Percentiles rank a stretch among this genome's conserved stretches.
Evolutionary conservation across 1,284 basidiomycete species (phyloP).

Genomic region (Moesziomyces parantarcticus): DNA sequence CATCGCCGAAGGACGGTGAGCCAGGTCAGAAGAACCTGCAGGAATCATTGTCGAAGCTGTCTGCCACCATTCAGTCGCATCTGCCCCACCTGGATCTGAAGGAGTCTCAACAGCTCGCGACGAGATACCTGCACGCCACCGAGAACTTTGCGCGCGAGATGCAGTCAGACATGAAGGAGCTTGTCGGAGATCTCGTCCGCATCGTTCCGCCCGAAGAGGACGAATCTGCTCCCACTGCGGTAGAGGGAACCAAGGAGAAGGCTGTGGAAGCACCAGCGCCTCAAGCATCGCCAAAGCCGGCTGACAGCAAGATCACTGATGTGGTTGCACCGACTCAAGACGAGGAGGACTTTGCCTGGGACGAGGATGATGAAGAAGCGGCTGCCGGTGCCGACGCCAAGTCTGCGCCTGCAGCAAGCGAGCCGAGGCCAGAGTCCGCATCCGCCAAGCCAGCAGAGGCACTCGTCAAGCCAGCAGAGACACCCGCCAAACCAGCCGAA

Average conservation of each 20-base stretch:
- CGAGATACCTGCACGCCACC: conserved; percentile 47
- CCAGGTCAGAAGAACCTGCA: conserved; percentile 34
- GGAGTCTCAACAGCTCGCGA: conserved; percentile 54
- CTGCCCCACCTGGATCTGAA: conserved; percentile 56
- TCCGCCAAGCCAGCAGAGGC: not conserved
- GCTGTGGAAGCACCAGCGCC: not conserved
- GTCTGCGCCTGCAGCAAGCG: too few relatives aligned
- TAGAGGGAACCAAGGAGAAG: not conserved
- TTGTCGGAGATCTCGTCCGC: conserved; percentile 55
- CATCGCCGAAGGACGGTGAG: conserved; percentile 5
- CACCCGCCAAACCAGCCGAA: not conserved
- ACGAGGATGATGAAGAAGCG: conserved; percentile 51
- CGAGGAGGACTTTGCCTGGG: conserved; percentile 59
- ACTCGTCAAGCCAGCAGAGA: not conserved
- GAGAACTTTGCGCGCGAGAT: conserved; percentile 55
- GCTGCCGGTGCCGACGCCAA: conserved; percentile 16
- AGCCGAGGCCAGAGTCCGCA: conserved; percentile 3
- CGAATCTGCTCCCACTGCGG: not conserved
- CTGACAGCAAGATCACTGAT: conserved; percentile 18
- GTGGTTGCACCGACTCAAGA: conserved; percentile 3
- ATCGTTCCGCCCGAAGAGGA: conserved; percentile 56
- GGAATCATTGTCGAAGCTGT: conserved; percentile 46
- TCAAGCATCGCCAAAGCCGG: not conserved
- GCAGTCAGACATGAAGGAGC: conserved; percentile 55
- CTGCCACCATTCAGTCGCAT: conserved; percentile 47